phyloP scores from a whole-genome alignment of 108 stramenopile genomes.

The Pseudonitzschia pungens region DNA sequence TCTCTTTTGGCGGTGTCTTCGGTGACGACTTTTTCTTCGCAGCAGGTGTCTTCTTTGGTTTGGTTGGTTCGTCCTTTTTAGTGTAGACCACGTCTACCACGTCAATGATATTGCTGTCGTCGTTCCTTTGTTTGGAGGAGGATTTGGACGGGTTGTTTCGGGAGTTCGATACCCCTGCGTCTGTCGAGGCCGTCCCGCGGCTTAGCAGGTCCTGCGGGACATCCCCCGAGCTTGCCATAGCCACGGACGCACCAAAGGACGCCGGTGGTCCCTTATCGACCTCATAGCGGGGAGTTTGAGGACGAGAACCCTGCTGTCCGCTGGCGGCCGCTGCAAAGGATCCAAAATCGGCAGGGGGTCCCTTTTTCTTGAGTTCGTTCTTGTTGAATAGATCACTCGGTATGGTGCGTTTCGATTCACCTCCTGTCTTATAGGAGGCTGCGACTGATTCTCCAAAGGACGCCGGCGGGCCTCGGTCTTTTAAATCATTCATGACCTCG shows the following conservation, averaged over 20 bases:
- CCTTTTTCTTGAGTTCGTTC: slow-evolving; percentile 10
- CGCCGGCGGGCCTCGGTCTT: background rate
- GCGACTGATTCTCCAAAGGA: slow-evolving; percentile 9
- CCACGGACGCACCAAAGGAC: slow-evolving; percentile 7
- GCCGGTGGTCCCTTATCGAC: slow-evolving; percentile 7
- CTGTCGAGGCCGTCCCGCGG: slow-evolving; percentile 7
- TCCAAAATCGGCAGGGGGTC: slow-evolving; percentile 5
- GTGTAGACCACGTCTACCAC: slow-evolving; percentile 1
- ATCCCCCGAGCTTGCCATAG: slow-evolving; percentile 6
- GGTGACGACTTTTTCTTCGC: background rate
- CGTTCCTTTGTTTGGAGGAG: background rate
- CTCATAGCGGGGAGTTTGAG: background rate
- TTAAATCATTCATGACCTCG: background rate
- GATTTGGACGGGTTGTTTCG: background rate
- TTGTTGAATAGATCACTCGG: background rate
- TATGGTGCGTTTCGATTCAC: background rate
- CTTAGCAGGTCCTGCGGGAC: slow-evolving; percentile 7
- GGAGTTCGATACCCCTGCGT: background rate
- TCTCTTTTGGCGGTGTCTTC: background rate
- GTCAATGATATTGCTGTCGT: slow-evolving; percentile 9
- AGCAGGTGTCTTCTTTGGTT: background rate
- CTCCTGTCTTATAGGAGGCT: background rate
- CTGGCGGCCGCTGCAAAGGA: background rate
- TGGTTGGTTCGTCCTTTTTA: background rate
- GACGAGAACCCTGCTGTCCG: background rate